Evolutionary conservation across 2,329 filamentous ascomycete species (phyloP).

Genomic region (Ophiocordyceps polyrhachis-furcata): DNA sequence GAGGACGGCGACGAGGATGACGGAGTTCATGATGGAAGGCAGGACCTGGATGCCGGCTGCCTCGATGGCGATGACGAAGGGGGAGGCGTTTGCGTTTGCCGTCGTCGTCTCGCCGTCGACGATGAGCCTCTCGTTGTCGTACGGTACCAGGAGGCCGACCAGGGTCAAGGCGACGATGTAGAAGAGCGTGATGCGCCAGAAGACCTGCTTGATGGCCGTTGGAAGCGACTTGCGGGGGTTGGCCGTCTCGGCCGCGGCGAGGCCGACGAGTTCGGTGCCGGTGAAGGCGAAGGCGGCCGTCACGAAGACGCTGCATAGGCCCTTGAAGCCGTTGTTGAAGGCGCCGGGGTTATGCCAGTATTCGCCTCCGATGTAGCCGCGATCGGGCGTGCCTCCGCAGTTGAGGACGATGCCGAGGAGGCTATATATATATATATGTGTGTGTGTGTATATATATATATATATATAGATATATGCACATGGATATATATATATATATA

Average conservation of each 20-base stretch:
- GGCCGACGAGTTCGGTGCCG: conserved; percentile 57
- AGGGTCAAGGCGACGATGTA: conserved; percentile 70
- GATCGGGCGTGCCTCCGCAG: conserved; percentile 55
- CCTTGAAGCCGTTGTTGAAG: conserved; percentile 68
- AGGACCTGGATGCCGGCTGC: conserved; percentile 67
- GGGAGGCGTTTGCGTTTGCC: conserved; percentile 59
- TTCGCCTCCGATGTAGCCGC: conserved; percentile 60
- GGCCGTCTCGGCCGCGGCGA: conserved; percentile 61
- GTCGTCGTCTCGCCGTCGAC: conserved; percentile 21
- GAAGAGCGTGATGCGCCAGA: conserved; percentile 85
- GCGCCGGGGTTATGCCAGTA: conserved; percentile 71
- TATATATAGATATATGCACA: too few species aligned
- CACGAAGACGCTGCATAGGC: conserved; percentile 61
- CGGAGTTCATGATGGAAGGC: conserved; percentile 83
- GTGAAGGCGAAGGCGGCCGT: conserved; percentile 61
- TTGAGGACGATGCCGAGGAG: conserved; percentile 76
- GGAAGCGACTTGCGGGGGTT: conserved; percentile 68
- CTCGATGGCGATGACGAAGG: conserved; percentile 83
- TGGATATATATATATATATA: too few species aligned
- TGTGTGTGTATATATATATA: too few species aligned
- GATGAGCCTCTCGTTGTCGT: conserved; percentile 45
- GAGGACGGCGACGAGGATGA: conserved; percentile 78
- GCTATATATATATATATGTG: conserved; percentile 18
- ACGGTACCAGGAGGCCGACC: conserved; percentile 68
- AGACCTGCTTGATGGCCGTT: conserved; percentile 79